phyloP scores from a whole-genome alignment of 2,329 filamentous ascomycete genomes.

The Amylocarpus encephaloides region DNA sequence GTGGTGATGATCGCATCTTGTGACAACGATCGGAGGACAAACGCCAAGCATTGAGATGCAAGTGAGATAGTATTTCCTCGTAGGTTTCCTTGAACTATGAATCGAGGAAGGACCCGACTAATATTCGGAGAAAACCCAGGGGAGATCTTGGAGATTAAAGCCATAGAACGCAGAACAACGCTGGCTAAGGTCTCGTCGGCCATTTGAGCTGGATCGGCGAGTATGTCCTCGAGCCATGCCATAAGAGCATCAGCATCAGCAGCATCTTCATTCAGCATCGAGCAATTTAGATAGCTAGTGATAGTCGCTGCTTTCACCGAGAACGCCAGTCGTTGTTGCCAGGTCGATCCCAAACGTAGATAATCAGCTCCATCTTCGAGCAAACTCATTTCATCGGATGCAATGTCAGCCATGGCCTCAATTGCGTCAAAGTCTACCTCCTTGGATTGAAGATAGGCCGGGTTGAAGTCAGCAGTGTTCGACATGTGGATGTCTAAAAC shows the following conservation, averaged over 20 bases:
- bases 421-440: conserved; percentile 51
- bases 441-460: conserved; percentile 34
- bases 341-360: conserved; percentile 73
- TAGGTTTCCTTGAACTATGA: conserved; percentile 79
- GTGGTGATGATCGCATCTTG: conserved; percentile 93
- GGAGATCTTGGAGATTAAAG: conserved; percentile 70
- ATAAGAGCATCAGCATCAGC: conserved; percentile 75
- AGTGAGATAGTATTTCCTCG: conserved; percentile 62
- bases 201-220: conserved; percentile 77
- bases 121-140: conserved; percentile 67
- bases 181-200: conserved; percentile 69
- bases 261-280: conserved; percentile 71
- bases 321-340: conserved; percentile 80
- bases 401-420: conserved; percentile 62
- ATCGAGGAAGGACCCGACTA: conserved; percentile 73
- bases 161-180: conserved; percentile 73
- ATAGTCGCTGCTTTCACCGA: conserved; percentile 79
- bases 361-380: conserved; percentile 89
- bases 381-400: conserved; percentile 75
- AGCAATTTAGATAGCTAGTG: conserved; percentile 79
- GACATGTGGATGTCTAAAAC: conserved; percentile 69
- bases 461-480: conserved; percentile 36
- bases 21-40: conserved; percentile 73
- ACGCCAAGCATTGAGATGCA: conserved; percentile 79
- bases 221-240: conserved; percentile 76